phyloP scores from a whole-genome alignment of 139 green algal species.

The Edaphochlamys debaryana region DNA sequence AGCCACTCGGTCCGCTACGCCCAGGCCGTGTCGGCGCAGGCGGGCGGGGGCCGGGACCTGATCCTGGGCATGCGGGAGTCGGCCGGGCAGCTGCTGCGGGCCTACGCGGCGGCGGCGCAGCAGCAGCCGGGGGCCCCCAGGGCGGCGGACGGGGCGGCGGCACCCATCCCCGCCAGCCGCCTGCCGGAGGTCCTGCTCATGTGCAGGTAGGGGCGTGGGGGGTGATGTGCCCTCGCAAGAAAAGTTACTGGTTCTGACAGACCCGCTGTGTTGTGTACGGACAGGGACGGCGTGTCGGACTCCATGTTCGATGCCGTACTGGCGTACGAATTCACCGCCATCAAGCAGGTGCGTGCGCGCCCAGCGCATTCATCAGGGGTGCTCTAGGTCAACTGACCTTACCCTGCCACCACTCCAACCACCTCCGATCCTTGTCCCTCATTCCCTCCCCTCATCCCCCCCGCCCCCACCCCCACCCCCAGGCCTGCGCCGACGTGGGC shows the following conservation, averaged over 20 bases:
- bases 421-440: too few species aligned
- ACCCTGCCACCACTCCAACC: too few species aligned
- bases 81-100: constrained; percentile 54
- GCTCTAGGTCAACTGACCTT: too few species aligned
- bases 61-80: constrained; percentile 69
- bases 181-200: constrained; percentile 59
- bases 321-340: constrained; percentile 52
- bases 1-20: constrained; percentile 53
- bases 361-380: too few species aligned
- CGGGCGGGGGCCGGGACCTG: constrained; percentile 50
- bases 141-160: neutral
- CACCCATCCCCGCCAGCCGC: neutral
- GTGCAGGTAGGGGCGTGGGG: too few species aligned
- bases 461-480: too few species aligned
- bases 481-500: constrained; percentile 63
- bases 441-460: too few species aligned
- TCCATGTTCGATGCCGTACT: constrained; percentile 82
- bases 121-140: neutral
- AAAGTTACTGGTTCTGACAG: too few species aligned
- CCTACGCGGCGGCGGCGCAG: neutral
- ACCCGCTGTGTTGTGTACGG: too few species aligned
- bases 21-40: neutral
- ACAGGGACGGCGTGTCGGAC: constrained; percentile 82
- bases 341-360: constrained; percentile 52
- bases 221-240: too few species aligned